Percentiles rank a stretch among this genome's conserved stretches.
Conservation (phyloP, 148 eudicot genomes). For the Pharnaceum exiguum region DNA sequence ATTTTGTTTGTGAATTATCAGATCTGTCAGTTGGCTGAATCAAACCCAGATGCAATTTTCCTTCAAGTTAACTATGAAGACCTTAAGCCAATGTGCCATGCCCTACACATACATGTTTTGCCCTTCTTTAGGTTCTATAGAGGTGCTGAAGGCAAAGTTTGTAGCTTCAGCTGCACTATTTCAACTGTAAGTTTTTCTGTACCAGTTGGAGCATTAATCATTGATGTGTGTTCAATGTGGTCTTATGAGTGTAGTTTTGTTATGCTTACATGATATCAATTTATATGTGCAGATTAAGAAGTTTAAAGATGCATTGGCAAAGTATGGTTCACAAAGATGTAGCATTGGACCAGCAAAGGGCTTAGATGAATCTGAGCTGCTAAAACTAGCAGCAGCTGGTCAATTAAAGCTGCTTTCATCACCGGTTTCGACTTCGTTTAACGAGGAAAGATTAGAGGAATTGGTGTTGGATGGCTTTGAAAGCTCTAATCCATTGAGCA, state of each 20-base stretch:
- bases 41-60: constrained; percentile 61
- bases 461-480: constrained; percentile 25
- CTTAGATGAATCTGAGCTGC: constrained; percentile 61
- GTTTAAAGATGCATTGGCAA: constrained; percentile 76
- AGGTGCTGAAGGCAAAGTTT: constrained; percentile 68
- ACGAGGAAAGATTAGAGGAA: constrained; percentile 30
- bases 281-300: constrained; percentile 66
- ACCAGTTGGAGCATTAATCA: too few relatives aligned
- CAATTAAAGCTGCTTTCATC: constrained; percentile 35
- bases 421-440: constrained; percentile 7
- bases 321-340: constrained; percentile 44
- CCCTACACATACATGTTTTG: constrained; percentile 70
- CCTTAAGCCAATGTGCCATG: constrained; percentile 68
- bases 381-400: constrained; percentile 59
- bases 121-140: constrained; percentile 90
- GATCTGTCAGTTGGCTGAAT: constrained; percentile 89
- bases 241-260: neutral
- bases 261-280: neutral
- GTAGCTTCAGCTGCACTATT: constrained; percentile 88
- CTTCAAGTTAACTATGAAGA: constrained; percentile 74
- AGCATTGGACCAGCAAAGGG: constrained; percentile 72
- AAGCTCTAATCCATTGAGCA: constrained; percentile 14
- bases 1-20: constrained; percentile 17
- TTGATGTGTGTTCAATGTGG: neutral
- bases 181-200: constrained; percentile 22